Base-by-base conservation (phyloP, 78 protist genomes). In the Chrysochromulina tobinii region DNA sequence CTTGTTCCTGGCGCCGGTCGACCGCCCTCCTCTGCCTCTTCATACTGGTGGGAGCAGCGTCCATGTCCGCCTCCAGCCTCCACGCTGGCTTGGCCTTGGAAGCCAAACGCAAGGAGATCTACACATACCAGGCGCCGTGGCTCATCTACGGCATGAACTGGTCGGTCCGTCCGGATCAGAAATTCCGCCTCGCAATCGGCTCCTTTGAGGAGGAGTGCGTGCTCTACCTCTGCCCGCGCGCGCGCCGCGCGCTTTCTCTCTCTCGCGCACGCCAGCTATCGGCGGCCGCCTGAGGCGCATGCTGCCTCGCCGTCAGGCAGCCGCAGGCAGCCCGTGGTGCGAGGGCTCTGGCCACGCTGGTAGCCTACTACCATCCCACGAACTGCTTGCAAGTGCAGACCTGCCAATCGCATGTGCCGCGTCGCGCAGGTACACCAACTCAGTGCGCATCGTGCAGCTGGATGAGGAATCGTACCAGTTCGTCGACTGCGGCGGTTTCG, bases 121-220 rank as follows among this genome's bases (percentile, higher is more conserved):
- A 91, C 81, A 27, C 93, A 61, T 89, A 89, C 86, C 57, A 75
- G 21, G 92, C 92, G 61, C 92, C 92, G 66, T 89, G 92, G 92
- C 92, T 89, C 14, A 77, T 98, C 51, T 97, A 98, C 73, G 97
- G 97, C 21, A 18, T 96, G 91, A 89, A 89, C 91, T 98, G 99
- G 99, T 88, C 96, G 25, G 92, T 64, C 27, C 89, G 98, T 48
- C 27, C 89, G 7, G 92, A 81, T 66, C 3, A 57, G 54, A 27
- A 53, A 15, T 81, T 61, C 54, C 95, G 95, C 27, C 90, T 97
- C 17, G 99, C 98, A n/a, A n/a, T 96, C 20, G 98, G 98, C n/a
- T 87, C 95, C 61, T 97, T 96, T 77, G n/a, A 94, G 69, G 99
- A 98, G 81, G 96, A 95, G 12, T 38, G 38, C 38, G 38, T 38